Evolutionary conservation across 768 basidiomycete species (phyloP).

Genomic region (Naganishia kalamii): DNA sequence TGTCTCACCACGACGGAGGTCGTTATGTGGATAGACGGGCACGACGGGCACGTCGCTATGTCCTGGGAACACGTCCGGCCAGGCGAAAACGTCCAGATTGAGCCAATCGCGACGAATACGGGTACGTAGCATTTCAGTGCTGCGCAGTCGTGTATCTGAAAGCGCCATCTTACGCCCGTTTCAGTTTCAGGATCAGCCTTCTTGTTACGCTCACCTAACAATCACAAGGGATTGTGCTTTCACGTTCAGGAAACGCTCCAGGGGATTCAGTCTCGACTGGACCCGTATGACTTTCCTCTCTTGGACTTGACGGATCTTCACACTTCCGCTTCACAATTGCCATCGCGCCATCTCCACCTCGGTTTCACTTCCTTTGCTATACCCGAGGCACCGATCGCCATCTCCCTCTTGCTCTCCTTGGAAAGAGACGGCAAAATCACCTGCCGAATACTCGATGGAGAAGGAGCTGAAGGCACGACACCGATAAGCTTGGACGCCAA

Average conservation of each 20-base stretch:
- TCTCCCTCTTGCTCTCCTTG: not conserved
- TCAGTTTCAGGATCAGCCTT: not conserved
- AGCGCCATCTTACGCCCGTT: too few species aligned
- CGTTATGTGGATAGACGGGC: constrained; percentile 13
- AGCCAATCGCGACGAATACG: not conserved
- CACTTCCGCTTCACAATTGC: too few species aligned
- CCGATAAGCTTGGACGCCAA: not conserved
- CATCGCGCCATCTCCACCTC: not conserved
- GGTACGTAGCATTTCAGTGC: not conserved
- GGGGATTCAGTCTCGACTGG: not conserved
- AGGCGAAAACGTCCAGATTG: not conserved
- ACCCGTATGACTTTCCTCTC: not conserved
- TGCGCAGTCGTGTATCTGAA: not conserved
- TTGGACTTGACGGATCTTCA: not conserved
- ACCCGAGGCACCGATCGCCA: not conserved
- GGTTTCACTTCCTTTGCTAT: not conserved
- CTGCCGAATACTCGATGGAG: not conserved
- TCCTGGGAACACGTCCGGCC: constrained; percentile 8
- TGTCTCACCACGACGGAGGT: constrained; percentile 6
- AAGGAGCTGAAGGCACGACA: not conserved
- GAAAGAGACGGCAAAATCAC: not conserved
- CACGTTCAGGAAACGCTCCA: not conserved
- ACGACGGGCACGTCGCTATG: constrained; percentile 8
- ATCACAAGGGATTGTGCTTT: not conserved
- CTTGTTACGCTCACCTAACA: not conserved